Conservation (phyloP, 1,139 yeast genomes). For the Suhomyces ambrosiae region DNA sequence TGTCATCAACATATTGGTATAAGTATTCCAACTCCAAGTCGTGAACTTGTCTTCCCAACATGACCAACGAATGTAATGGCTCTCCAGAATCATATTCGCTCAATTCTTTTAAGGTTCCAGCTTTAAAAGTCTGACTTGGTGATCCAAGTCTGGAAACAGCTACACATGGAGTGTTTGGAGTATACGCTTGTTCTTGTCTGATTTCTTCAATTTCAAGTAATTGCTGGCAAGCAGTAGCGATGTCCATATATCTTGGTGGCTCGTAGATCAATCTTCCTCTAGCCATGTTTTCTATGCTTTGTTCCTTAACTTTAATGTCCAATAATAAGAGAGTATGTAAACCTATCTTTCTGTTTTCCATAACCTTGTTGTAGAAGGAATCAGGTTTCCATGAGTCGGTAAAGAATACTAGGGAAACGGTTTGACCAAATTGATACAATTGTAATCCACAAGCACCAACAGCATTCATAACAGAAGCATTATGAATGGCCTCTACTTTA, state of each 20-base stretch:
- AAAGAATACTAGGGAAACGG: constrained; percentile 92
- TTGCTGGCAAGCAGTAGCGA: constrained; percentile 86
- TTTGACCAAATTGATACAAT: constrained; percentile 93
- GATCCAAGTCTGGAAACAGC: constrained; percentile 92
- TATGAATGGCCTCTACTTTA: constrained; percentile 80
- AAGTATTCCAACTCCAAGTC: constrained; percentile 88
- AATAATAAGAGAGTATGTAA: constrained; percentile 84
- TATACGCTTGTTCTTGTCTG: constrained; percentile 74
- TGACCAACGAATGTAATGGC: constrained; percentile 88
- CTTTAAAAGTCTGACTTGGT: constrained; percentile 77
- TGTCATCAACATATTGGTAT: constrained; percentile 72
- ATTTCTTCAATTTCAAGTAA: constrained; percentile 81
- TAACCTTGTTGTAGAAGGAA: constrained; percentile 83
- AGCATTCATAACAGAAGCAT: constrained; percentile 97
- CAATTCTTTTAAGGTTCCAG: constrained; percentile 78
- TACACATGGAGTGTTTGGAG: constrained; percentile 87
- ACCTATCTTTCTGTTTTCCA: constrained; percentile 89
- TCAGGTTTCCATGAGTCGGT: constrained; percentile 97
- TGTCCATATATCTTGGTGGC: constrained; percentile 96
- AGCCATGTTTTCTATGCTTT: constrained; percentile 91
- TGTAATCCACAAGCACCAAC: constrained; percentile 98
- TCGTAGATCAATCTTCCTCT: constrained; percentile 90
- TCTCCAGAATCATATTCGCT: constrained; percentile 87
- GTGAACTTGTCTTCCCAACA: constrained; percentile 92
- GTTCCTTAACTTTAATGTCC: constrained; percentile 96